Evolutionary conservation across 1,139 yeast genomes (phyloP), one percentile per base, ranked within the genome.

Genomic region (Scheffersomyces insectosa): DNA sequence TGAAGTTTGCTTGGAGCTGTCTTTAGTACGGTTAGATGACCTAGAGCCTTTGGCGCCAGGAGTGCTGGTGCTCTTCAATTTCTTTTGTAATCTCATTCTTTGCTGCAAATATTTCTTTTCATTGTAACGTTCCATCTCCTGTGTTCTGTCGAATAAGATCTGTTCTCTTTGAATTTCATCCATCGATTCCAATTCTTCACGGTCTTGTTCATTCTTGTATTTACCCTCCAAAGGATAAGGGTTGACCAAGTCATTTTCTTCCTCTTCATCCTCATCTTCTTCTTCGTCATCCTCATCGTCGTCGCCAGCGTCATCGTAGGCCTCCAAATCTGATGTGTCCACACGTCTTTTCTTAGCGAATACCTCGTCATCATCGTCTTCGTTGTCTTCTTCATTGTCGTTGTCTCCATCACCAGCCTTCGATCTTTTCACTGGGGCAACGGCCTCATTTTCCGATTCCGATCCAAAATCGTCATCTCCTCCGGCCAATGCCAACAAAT

Each of bases 161-260:
- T 88, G 84, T 70, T 93, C 99, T 58, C 98, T 83, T 57, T 87
- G 87, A 62, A 93, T 81, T 72, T 95, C 99, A 46, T 93, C 95
- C 83, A 93, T 77, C 1, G 77, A 75, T 57, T 85, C 83, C 51
- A 93, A 70, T 40, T 60, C 60, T 5, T 70, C 82, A 47, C 89
- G 77, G 65, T 95, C 99, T 7, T 72, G 75, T 46, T 84, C 96
- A 63, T 90, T 87, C 57, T 83, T 87, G 70, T 84, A 93, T 59
- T 89, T 89, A 12, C 96, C 96, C 60, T 90, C 97, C 45, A 93
- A 68, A 2, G 99, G 99, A 62, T 91, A 93, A 6, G 98, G 99
- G 54, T 77, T 79, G 32, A 68, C 62, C 52, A 85, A 77, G 42
- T 70, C 71, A 15, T 56, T 61, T 7, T 55, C 62, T 8, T 52